Evolutionary conservation across 179 eudicot genomes (phyloP), one percentile per base, ranked within the genome.

Genomic region (Patellifolia procumbens): DNA sequence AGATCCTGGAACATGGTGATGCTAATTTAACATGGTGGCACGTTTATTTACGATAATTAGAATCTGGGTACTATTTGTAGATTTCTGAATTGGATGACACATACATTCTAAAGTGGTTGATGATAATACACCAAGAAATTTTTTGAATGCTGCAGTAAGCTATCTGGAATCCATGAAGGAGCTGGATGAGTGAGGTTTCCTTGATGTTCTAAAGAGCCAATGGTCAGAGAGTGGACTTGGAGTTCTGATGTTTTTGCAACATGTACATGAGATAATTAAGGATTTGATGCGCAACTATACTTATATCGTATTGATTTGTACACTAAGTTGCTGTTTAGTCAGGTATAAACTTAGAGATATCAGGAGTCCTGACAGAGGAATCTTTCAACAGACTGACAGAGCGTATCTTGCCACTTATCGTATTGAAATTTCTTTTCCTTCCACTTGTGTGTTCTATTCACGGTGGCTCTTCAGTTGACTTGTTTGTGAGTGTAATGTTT

Each of bases 41-140:
- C 3, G 67, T 16, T 62, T 48, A 45, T 34, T 13, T 68, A 46
- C 20, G 13, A 26, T 22, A 68, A 46, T 46, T 24, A 53, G 24
- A 62, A 67, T 10, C 9, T 66, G 71, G 20, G 11, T 45, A 4
- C 56, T 24, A 34, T n/a, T 39, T 7, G 16, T 68, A 45, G 35
- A 46, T 46, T 68, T 10, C 22, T 4, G 8, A 35, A 11, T 43
- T 24, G 31, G 11, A 3, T 22, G 5, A 55, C 51, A 55, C 31
- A 16, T 72, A 26, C 24, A 37, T 39, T 72, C 16, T 58, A 72
- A 39, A 56, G 48, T 42, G 42, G 68, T 9, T 73, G 76, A 28
- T 73, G 35, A 37, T 37, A 24, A 66, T 12, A 20, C 69, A 65
- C 32, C 24, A 7, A 42, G 56, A 29, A 68, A 68, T 13, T 29